phyloP scores from a whole-genome alignment of 2,329 filamentous ascomycete genomes.

The Colletotrichum kahawae region DNA sequence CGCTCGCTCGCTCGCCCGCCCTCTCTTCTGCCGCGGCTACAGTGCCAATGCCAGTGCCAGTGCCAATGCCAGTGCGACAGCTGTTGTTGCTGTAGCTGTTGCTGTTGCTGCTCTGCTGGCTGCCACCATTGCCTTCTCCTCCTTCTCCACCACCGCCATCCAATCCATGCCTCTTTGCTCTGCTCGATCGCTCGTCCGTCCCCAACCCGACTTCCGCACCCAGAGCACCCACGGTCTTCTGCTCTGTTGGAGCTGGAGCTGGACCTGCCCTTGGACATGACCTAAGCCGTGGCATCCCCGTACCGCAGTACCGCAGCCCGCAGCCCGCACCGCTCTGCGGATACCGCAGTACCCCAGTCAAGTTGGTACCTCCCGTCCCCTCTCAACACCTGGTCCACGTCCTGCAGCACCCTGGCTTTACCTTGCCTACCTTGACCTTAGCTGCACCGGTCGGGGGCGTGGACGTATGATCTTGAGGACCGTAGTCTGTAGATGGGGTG shows the following conservation, averaged over 20 bases:
- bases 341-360: conserved; percentile 16
- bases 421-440: conserved; percentile 1
- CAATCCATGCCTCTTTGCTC: background rate
- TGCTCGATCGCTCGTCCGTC: background rate
- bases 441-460: conserved; percentile 13
- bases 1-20: background rate
- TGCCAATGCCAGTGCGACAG: background rate
- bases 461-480: background rate
- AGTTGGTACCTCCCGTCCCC: background rate
- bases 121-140: background rate
- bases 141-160: background rate
- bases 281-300: background rate
- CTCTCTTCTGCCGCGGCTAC: background rate
- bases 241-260: background rate
- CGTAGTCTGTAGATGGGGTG: conserved; percentile 1
- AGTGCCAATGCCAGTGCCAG: background rate
- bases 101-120: background rate
- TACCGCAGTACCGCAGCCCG: background rate
- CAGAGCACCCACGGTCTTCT: background rate
- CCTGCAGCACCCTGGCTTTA: conserved; percentile 1
- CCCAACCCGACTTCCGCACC: background rate
- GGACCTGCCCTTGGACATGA: background rate
- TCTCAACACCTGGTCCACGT: background rate
- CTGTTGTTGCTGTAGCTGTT: background rate
- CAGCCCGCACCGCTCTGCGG: background rate